Percentiles rank a stretch among this genome's conserved stretches.
These are phyloP conservation scores for Coemansia sp. DNA, from an alignment of 192 early-diverging fungal genomes.

Conservation along the genomic window DNA sequence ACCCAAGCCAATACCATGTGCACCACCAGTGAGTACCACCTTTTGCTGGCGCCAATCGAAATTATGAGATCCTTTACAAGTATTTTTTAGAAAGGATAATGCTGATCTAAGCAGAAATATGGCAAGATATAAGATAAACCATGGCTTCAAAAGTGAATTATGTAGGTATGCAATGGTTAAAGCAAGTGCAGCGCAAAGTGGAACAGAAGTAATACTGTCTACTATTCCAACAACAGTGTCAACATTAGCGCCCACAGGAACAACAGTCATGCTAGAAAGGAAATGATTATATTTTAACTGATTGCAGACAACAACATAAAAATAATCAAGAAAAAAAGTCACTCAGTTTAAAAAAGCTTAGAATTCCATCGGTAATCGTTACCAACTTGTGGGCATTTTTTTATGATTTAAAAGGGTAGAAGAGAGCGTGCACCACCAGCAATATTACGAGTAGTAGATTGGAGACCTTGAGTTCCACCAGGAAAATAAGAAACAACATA, in stretches of 20 bases:
- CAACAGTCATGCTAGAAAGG: background rate
- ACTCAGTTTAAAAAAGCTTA: background rate
- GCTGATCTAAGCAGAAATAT: constrained; percentile 9
- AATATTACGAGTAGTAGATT: constrained; percentile 55
- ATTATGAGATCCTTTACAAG: background rate
- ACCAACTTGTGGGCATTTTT: background rate
- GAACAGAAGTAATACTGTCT: constrained; percentile 5
- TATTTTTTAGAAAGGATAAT: background rate
- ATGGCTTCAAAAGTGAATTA: background rate
- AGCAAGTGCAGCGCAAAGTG: constrained; percentile 8
- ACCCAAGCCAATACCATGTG: constrained; percentile 45
- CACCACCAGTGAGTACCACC: constrained; percentile 43
- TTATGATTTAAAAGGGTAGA: constrained; percentile 42
- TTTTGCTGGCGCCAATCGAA: constrained; percentile 38
- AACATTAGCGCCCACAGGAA: constrained; percentile 31
- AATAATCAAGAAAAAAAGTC: background rate
- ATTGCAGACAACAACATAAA: constrained; percentile 1
- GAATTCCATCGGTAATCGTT: no score
- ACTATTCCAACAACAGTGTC: constrained; percentile 22
- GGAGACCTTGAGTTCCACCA: constrained; percentile 62
- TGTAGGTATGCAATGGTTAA: constrained; percentile 12
- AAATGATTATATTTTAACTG: background rate
- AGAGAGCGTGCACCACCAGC: constrained; percentile 42
- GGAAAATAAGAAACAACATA: constrained; percentile 83
- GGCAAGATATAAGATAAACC: constrained; percentile 13